A percentile compares a stretch with the other conserved stretches of the same genome.
phyloP scores from a whole-genome alignment of 495 filamentous ascomycete species.

The Ramalina peruviana region DNA sequence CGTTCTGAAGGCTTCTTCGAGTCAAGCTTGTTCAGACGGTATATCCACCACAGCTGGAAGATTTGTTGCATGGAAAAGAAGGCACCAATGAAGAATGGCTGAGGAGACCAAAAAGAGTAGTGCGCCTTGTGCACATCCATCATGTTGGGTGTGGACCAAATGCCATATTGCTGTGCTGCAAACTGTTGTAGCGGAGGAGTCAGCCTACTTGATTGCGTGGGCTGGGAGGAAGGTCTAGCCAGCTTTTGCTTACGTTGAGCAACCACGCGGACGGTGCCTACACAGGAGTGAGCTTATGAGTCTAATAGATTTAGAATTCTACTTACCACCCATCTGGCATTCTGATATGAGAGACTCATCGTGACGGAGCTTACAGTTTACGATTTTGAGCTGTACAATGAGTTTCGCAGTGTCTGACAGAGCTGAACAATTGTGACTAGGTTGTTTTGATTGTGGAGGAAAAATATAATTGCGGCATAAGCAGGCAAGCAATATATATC shows the following conservation, averaged over 20 bases:
- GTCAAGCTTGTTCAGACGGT: constrained; percentile 30
- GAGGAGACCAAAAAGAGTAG: constrained; percentile 35
- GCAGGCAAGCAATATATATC: too few species aligned
- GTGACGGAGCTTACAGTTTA: background rate
- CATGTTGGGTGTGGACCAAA: constrained; percentile 34
- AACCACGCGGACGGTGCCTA: too few species aligned
- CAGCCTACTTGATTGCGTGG: background rate
- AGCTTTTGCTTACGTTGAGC: too few species aligned
- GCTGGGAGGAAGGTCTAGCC: too few species aligned
- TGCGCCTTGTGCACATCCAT: constrained; percentile 35
- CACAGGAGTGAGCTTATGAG: too few species aligned
- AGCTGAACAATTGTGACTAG: too few species aligned
- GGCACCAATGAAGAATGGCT: constrained; percentile 37
- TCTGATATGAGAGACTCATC: constrained; percentile 26
- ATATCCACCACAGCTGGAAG: constrained; percentile 37
- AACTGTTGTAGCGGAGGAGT: constrained; percentile 30
- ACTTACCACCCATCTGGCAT: constrained; percentile 23
- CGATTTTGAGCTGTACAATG: too few species aligned
- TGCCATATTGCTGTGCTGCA: constrained; percentile 33
- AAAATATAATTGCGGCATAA: too few species aligned
- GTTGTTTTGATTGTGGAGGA: too few species aligned
- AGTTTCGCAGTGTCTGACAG: too few species aligned
- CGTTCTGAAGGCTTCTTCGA: constrained; percentile 18
- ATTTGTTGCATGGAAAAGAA: constrained; percentile 43
- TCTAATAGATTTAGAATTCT: background rate